Evolutionary conservation across 2,329 filamentous ascomycete genomes (phyloP).

Genomic region (Sporothrix schenckii): DNA sequence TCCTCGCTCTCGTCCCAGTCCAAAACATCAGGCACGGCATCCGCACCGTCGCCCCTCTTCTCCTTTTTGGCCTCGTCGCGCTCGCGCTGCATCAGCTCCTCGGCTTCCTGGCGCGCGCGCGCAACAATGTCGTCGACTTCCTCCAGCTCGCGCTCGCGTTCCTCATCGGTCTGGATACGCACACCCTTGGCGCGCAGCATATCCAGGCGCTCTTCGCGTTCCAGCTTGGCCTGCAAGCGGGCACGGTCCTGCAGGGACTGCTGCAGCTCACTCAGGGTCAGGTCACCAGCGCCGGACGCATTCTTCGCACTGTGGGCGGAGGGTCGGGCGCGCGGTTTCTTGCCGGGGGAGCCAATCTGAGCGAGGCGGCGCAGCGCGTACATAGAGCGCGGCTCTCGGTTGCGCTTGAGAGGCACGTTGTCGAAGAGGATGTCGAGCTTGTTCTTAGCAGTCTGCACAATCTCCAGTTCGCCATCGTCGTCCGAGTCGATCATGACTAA

Average conservation of each 20-base stretch:
- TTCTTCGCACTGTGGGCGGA: constrained; percentile 33
- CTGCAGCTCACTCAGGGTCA: constrained; percentile 59
- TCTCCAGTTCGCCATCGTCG: constrained; percentile 63
- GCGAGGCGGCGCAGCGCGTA: constrained; percentile 73
- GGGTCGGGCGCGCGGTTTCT: constrained; percentile 39
- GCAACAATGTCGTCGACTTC: constrained; percentile 87
- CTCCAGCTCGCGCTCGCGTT: constrained; percentile 78
- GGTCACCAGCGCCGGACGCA: constrained; percentile 28
- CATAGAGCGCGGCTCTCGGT: constrained; percentile 66
- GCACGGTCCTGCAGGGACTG: constrained; percentile 66
- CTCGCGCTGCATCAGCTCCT: constrained; percentile 77
- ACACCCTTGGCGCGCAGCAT: constrained; percentile 79
- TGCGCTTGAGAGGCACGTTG: constrained; percentile 63
- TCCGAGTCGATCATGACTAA: constrained; percentile 48
- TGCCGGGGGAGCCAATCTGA: constrained; percentile 64
- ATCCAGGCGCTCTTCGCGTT: constrained; percentile 76
- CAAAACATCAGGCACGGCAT: constrained; percentile 46
- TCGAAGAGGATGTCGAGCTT: constrained; percentile 69
- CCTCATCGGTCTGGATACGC: constrained; percentile 79
- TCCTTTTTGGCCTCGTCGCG: constrained; percentile 71
- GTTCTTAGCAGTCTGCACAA: constrained; percentile 55
- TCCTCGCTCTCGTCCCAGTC: constrained; percentile 45
- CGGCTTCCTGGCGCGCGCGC: constrained; percentile 77
- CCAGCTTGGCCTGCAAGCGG: constrained; percentile 75
- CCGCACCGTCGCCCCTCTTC: constrained; percentile 56